phyloP scores from a whole-genome alignment of 2,329 filamentous ascomycete genomes.

The Lecanosticta acicola region DNA sequence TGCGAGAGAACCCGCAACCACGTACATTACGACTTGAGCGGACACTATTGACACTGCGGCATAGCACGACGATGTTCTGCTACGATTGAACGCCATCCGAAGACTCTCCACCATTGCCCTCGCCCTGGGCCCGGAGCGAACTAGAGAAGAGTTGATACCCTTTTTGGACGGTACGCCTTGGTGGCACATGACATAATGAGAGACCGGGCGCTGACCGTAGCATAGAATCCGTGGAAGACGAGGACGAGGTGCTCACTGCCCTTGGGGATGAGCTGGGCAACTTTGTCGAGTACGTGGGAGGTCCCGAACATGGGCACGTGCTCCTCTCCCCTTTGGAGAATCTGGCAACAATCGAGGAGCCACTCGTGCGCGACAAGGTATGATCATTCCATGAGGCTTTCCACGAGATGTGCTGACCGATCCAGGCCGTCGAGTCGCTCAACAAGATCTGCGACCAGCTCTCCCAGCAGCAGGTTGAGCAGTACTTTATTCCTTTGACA shows the following conservation, averaged over 20 bases:
- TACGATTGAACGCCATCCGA: constrained; percentile 97
- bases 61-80: constrained; percentile 95
- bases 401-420: constrained; percentile 28
- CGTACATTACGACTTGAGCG: neutral
- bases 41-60: constrained; percentile 8
- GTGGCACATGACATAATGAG: neutral
- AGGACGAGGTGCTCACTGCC: constrained; percentile 95
- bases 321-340: constrained; percentile 96
- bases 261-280: constrained; percentile 93
- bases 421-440: constrained; percentile 90
- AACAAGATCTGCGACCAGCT: constrained; percentile 98
- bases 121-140: constrained; percentile 90
- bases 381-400: constrained; percentile 25
- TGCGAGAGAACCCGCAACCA: neutral
- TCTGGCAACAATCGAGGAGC: constrained; percentile 95
- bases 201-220: constrained; percentile 28
- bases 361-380: constrained; percentile 95
- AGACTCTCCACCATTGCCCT: constrained; percentile 96
- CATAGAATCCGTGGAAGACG: constrained; percentile 95
- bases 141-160: constrained; percentile 95
- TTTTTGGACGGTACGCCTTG: constrained; percentile 79
- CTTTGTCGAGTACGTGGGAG: constrained; percentile 97
- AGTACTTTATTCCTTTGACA: constrained; percentile 93
- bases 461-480: constrained; percentile 87
- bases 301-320: constrained; percentile 88